These are phyloP conservation scores for Prorocentrum cordatum DNA, from an alignment of 169 alveolate genomes.

Conservation along the genomic window DNA sequence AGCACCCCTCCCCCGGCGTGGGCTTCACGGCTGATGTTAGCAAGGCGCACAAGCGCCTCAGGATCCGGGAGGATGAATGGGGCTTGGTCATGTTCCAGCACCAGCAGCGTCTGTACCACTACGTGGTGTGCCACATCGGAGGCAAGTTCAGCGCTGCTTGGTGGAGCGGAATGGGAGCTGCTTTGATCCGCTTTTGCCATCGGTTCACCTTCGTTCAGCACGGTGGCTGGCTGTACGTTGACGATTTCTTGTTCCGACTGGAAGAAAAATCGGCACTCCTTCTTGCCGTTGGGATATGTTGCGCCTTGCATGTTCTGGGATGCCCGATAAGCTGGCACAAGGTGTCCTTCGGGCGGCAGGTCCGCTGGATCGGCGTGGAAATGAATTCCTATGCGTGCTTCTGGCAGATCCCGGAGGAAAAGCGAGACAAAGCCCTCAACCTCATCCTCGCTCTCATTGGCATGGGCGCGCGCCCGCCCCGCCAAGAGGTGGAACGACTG, in stretches of 20 bases:
- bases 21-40: not conserved
- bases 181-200: not conserved
- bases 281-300: not conserved
- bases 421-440: not conserved
- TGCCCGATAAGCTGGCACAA: not conserved
- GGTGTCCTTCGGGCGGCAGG: not conserved
- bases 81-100: not conserved
- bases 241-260: not conserved
- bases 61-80: not conserved
- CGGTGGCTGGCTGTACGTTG: not conserved
- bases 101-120: not conserved
- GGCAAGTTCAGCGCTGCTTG: not conserved
- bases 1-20: not conserved
- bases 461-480: too few relatives aligned
- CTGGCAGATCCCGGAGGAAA: not conserved
- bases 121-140: not conserved
- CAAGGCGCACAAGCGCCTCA: not conserved
- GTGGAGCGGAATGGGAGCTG: not conserved
- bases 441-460: too few relatives aligned
- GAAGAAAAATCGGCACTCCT: not conserved
- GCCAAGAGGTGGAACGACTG: too few relatives aligned
- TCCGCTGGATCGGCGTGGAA: not conserved
- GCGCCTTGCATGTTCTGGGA: not conserved
- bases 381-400: not conserved
- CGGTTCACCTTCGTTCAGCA: not conserved